Base-by-base conservation (phyloP, 1,139 yeast genomes). In the Candida sanyaensis region DNA sequence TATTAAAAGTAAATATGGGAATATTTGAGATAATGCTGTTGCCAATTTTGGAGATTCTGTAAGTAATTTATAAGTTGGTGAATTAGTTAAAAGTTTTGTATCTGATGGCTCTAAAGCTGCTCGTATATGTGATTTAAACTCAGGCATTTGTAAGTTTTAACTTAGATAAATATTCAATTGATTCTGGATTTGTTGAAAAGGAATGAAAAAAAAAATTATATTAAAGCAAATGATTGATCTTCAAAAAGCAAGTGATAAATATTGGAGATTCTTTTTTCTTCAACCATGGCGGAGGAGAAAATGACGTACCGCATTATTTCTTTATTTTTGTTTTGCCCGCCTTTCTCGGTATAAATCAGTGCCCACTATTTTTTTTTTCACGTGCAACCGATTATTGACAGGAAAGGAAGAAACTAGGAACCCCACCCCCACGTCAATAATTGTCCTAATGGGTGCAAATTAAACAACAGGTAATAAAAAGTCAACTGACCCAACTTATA, bases 11-110 rank as follows among this genome's bases (percentile, higher is more conserved):
- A 81, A 63, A 52, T 75, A 67, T 0, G 85, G 84, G 51, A 78
- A 79, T 31, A 77, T 68, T 44, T 73, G 69, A 31, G 78, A 69
- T 41, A 81, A 65, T 1, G 81, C 77, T 11, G 79, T 64, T 10
- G 79, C 71, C 24, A 80, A 59, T 8, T 70, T 57, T 5, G 83
- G 84, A 33, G 73, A 73, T 11, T 78, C 82, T 10, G 65, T 63
- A 8, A 76, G 57, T 12, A 71, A 56, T 34, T 60, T 61, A 37
- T 63, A 53, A 44, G 66, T 67, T 17, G 75, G 60, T 8, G 66
- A 52, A 5, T 58, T 50, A 6, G 70, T 59, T 36, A 72, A 59
- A 17, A 69, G 55, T 48, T 62, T 57, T 6, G 70, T 66, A 39
- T 69, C 75, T 6, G 70, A 56, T 3, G 77, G 77, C 57, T 68